Evolutionary conservation across 306 rosid species (phyloP), one percentile per base, ranked within the genome.

Genomic region (Cicer yamashitae): DNA sequence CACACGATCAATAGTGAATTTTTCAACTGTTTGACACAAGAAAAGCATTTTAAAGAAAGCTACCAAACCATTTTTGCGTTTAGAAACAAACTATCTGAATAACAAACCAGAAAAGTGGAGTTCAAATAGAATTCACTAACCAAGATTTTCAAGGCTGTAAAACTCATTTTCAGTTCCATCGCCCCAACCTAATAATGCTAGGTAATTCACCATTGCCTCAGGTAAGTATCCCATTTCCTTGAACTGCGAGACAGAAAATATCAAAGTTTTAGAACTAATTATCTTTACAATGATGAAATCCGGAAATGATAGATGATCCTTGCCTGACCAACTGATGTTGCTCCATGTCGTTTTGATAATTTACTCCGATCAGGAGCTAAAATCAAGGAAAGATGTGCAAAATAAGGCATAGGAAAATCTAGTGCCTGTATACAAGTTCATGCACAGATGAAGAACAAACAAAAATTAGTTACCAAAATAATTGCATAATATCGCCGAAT

Each of bases 191-290:
- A 94, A 89, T 67, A 94, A 82, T 51, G 98, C 96, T 73, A 94
- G 85, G 87, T 94, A 94, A 86, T 94, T 94, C 77, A 85, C 94
- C 96, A 94, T 87, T 84, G 90, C 96, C 84, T 91, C 86, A 10
- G 97, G 96, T 59, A 91, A 82, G 85, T 94, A 94, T 47, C 98
- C 98, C 96, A 94, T 94, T 90, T 94, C 98, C 91, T 84, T 91
- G 87, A 80, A 94, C 98, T 91, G 89, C 82, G 25, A 72, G 20
- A 25, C 37, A 81, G 67, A 7, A 78, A 57, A 66, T 62, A 70
- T 73, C 25, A 68, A 69, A 75, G 72, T 17, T 58, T 67, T 60
- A 45, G 51, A 83, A 83, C 44, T 38, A 67, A 22, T 67, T 53
- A 53, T 54, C 65, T 44, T 63, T 13, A 6, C 41, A 40, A 5